Percentiles rank a stretch among this genome's conserved stretches.
These are phyloP conservation scores for Colletotrichum chrysophilum DNA, from an alignment of 2,329 filamentous ascomycete species.

Conservation along the genomic window DNA sequence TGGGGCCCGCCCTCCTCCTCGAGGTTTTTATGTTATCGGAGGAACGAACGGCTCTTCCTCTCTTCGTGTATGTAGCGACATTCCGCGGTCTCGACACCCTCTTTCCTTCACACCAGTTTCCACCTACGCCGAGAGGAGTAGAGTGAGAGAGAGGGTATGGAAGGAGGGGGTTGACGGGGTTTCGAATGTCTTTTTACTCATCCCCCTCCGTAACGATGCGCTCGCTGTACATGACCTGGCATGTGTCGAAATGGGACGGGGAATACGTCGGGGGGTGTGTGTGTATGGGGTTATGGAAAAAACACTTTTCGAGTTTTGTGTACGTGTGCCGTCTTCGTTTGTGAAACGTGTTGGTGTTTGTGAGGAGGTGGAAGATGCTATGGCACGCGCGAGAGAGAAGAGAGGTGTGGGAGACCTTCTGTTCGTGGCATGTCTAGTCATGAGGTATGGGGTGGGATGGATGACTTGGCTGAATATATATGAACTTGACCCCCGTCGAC, in stretches of 20 bases:
- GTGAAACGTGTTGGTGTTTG: background rate
- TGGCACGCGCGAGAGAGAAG: background rate
- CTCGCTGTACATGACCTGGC: background rate
- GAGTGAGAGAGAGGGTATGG: background rate
- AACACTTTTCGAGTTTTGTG: background rate
- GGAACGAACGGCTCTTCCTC: background rate
- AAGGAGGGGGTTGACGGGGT: background rate
- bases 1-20: background rate
- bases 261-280: too few relatives aligned
- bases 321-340: background rate
- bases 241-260: background rate
- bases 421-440: background rate
- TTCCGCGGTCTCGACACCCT: background rate
- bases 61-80: conserved; percentile 9
- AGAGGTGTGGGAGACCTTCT: background rate
- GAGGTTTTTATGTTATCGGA: background rate
- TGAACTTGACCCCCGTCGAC: background rate
- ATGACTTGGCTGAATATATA: background rate
- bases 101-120: background rate
- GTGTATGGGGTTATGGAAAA: background rate
- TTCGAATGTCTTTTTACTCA: background rate
- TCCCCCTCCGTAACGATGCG: background rate
- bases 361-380: background rate
- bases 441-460: background rate
- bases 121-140: background rate